Evolutionary conservation across 768 basidiomycete species (phyloP).

Genomic region (Rhizopogon vesiculosus): DNA sequence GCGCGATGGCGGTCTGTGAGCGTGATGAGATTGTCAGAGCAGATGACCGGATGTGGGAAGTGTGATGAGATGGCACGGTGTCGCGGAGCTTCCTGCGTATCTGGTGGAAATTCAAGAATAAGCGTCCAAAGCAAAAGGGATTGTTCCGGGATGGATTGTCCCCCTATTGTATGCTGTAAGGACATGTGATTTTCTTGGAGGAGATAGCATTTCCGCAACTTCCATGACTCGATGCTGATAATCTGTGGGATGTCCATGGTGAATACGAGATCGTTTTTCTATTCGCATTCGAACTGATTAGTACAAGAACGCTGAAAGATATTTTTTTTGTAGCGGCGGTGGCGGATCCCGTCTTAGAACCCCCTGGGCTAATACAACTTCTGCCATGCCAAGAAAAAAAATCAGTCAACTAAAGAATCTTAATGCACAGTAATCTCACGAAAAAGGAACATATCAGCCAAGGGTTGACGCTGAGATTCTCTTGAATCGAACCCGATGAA

Average conservation of each 20-base stretch:
- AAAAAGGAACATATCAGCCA: background rate
- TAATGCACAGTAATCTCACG: background rate
- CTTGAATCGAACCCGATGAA: no score
- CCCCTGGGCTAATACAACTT: background rate
- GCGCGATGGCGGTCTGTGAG: background rate
- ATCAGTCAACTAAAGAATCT: background rate
- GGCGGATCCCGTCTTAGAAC: background rate
- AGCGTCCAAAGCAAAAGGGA: background rate
- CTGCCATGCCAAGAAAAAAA: no score
- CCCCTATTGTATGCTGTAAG: background rate
- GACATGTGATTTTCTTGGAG: background rate
- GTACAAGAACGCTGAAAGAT: background rate
- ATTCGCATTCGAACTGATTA: background rate
- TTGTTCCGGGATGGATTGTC: background rate
- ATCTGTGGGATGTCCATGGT: background rate
- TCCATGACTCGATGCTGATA: background rate
- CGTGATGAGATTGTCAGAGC: background rate
- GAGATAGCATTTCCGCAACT: no score
- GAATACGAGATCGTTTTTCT: no score
- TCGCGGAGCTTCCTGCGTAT: background rate
- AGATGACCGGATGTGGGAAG: background rate
- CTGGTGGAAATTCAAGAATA: background rate
- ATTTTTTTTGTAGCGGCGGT: background rate
- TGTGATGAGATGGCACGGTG: background rate
- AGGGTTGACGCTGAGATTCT: no score